phyloP scores from a whole-genome alignment of 176 grass and related monocot genomes.

The Eragrostis curvula region DNA sequence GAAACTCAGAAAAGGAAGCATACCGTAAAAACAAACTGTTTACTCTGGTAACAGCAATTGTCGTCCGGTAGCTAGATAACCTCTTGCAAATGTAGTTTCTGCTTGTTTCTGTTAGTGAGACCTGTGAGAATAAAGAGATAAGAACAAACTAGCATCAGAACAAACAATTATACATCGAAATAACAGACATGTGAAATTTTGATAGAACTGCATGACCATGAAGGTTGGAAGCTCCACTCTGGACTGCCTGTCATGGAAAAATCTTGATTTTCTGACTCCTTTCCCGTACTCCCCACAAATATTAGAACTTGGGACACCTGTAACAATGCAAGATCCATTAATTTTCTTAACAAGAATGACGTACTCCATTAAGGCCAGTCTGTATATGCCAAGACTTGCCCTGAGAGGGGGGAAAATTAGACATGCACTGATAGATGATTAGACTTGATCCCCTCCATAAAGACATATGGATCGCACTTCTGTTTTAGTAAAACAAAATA shows the following conservation, averaged over 20 bases:
- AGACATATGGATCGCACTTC: too few species aligned
- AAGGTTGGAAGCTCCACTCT: neutral
- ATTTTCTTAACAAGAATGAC: neutral
- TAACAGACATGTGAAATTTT: neutral
- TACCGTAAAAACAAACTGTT: constrained; percentile 58
- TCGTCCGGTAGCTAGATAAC: constrained; percentile 1
- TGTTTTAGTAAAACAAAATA: too few species aligned
- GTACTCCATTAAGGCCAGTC: neutral
- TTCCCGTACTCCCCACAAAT: constrained; percentile 36
- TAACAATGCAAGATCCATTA: constrained; percentile 2
- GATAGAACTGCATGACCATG: neutral
- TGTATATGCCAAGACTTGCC: neutral
- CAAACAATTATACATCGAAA: constrained; percentile 3
- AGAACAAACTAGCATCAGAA: neutral
- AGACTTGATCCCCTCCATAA: too few species aligned
- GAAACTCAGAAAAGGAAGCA: neutral
- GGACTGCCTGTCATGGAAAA: neutral
- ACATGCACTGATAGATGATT: neutral
- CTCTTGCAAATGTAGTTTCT: constrained; percentile 39
- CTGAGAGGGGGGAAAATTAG: neutral
- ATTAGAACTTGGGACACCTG: constrained; percentile 43
- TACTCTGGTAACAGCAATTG: constrained; percentile 30
- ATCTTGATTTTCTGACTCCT: constrained; percentile 25
- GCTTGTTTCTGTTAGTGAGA: constrained; percentile 20
- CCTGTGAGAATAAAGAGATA: constrained; percentile 38